Evolutionary conservation across 495 filamentous ascomycete species (phyloP), one percentile per base, ranked within the genome.

Genomic region (Echria macrotheca): DNA sequence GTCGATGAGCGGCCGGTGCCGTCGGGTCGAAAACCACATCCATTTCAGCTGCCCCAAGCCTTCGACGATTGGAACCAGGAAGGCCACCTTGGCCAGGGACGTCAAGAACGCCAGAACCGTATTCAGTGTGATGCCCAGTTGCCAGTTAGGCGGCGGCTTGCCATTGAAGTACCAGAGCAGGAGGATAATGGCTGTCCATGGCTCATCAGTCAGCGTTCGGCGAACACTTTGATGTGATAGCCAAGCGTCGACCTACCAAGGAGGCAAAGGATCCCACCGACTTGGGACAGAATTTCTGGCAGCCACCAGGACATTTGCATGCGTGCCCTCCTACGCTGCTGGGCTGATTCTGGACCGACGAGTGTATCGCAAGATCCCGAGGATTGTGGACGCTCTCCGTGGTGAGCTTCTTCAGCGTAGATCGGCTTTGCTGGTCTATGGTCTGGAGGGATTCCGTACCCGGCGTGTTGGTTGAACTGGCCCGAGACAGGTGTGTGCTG

Each of bases 51-150:
- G 70, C 1, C 62, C 63, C 10, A 76, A 33, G 2, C 56, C 64
- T 33, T 69, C 66, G 0, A 63, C 56, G 26, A 74, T 57, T 2
- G 65, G 59, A 24, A 70, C 63, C 25, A 66, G 52, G 55, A 76
- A 54, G 0, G 55, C 50, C 15, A 67, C 57, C 46, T 71, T 71
- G 39, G 69, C 63, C 11, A 73, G 37, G 0, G 70, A 72, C 3
- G 63, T 65, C 23, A 75, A 49, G 9, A 76, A 54, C 3, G 72
- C 72, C 0, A 76, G 39, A 7, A 77, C 46, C 0, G 74, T 61
- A 54, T 76, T 75, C 36, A 75, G 66, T 0, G 68, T 73, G 25
- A 75, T 69, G 15, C 67, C 64, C 31, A 72, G 56, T 1, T 64
- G 67, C 68, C 69, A 68, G 2, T 65, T 60, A 0, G 69, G 66